Evolutionary conservation across 306 rosid genomes (phyloP), one percentile per base, ranked within the genome.

Genomic region (Oemleria cerasiformis): DNA sequence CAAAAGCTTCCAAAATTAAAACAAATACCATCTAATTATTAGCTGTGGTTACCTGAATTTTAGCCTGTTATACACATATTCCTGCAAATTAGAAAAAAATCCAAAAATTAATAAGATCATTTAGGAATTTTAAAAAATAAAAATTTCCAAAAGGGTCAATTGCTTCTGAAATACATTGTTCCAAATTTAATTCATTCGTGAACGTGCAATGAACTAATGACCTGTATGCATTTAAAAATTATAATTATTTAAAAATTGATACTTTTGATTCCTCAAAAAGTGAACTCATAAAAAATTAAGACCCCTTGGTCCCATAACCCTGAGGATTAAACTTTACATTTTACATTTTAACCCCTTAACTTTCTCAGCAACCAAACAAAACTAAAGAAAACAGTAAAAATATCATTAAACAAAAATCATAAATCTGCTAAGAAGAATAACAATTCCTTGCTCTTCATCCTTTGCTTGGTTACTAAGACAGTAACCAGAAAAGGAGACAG

Each of bases 61-160:
- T 68, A 94, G 97, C 92, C 91, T 89, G 84, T 94, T 94, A 70
- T 94, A 94, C 76, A 94, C 98, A 68, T 91, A 94, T 83, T 94
- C 98, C 98, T 94, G 87, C 72, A 87, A 83, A 74, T 83, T 21
- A 77, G 39, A 20, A 59, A 75, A 74, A 63, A 50, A 72, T 7
- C 23, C 56, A 75, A 74, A 63, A 50, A 72, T 7, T 20, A 50
- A n/a, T 51, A n/a, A 69, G 78, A 57, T 57, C n/a, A 58, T 16
- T 25, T 9, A 50, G 73, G 39, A 44, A 47, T 16, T 47, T 21
- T n/a, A 67, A 72, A 17, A 55, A 42, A 44, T 8, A 13, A 70
- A 36, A 36, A 16, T 60, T 17, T 61, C 11, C 3, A 17, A 12
- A 14, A 14, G 3, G 4, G 9, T 39, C 23, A 45, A 38, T 39